phyloP scores from a whole-genome alignment of 345 rosid species.

The Atalantia buxifolia region DNA sequence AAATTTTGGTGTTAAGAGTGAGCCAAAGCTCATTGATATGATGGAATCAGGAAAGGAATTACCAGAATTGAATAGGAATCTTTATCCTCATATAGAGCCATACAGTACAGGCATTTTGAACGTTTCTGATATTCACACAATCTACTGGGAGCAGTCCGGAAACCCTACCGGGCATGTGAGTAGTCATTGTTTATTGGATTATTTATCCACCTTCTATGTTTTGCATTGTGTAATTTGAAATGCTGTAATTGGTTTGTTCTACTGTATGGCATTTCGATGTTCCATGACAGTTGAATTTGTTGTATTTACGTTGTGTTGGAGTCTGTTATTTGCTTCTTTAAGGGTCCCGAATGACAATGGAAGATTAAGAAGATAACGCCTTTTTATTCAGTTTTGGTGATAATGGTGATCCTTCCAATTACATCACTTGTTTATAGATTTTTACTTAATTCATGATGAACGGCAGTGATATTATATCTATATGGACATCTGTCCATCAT shows the following conservation, averaged over 20 bases:
- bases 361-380: neutral
- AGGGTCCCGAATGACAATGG: neutral
- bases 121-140: conserved; percentile 74
- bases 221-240: neutral
- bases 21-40: conserved; percentile 22
- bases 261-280: neutral
- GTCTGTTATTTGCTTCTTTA: neutral
- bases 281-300: conserved; percentile 2
- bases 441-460: neutral
- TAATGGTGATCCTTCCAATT: neutral
- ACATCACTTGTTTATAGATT: neutral
- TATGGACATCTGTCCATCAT: neutral
- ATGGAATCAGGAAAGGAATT: conserved; percentile 44
- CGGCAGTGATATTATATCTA: neutral
- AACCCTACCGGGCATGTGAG: conserved; percentile 85
- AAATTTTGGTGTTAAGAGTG: conserved; percentile 31
- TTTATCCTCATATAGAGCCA: conserved; percentile 70
- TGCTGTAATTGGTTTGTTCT: neutral
- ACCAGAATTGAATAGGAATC: conserved; percentile 36
- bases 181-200: neutral
- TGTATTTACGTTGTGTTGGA: neutral
- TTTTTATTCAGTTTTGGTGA: neutral
- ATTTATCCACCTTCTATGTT: neutral
- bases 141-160: conserved; percentile 92
- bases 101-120: conserved; percentile 60